A percentile compares a stretch with the other conserved stretches of the same genome.
Evolutionary conservation across 129 eudicot genomes (phyloP).

Genomic region (Pseudognaphalium luteoalbum): DNA sequence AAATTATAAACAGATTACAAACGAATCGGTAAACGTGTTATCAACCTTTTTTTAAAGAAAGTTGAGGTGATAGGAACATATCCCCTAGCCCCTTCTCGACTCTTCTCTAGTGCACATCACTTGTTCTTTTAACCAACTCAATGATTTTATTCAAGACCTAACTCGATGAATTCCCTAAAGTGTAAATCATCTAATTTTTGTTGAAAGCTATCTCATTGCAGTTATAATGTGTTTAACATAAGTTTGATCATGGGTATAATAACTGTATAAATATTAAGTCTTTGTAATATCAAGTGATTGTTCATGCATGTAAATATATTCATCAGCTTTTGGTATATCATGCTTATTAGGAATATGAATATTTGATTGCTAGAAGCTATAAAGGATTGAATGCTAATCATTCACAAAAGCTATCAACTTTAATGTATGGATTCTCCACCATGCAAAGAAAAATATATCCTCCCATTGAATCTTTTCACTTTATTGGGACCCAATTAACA

Average conservation of each 20-base stretch:
- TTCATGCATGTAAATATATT: not conserved
- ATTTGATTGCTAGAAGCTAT: not conserved
- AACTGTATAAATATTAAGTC: no score
- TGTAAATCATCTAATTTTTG: not conserved
- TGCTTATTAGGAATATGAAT: not conserved
- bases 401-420: constrained; percentile 40
- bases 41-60: not conserved
- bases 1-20: not conserved
- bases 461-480: constrained; percentile 40
- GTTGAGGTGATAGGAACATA: not conserved
- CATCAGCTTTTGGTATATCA: not conserved
- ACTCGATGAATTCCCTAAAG: not conserved
- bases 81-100: not conserved
- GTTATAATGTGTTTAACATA: not conserved
- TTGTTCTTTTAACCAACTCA: not conserved
- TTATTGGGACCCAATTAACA: constrained; percentile 35
- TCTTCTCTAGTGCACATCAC: not conserved
- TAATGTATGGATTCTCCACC: constrained; percentile 56
- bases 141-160: not conserved
- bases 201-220: not conserved
- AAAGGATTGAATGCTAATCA: constrained; percentile 24
- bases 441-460: constrained; percentile 32
- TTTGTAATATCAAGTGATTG: not conserved
- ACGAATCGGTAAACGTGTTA: not conserved
- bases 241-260: not conserved